These are phyloP conservation scores for Xylaria acuta DNA, from an alignment of 495 filamentous ascomycete genomes.

Conservation along the genomic window DNA sequence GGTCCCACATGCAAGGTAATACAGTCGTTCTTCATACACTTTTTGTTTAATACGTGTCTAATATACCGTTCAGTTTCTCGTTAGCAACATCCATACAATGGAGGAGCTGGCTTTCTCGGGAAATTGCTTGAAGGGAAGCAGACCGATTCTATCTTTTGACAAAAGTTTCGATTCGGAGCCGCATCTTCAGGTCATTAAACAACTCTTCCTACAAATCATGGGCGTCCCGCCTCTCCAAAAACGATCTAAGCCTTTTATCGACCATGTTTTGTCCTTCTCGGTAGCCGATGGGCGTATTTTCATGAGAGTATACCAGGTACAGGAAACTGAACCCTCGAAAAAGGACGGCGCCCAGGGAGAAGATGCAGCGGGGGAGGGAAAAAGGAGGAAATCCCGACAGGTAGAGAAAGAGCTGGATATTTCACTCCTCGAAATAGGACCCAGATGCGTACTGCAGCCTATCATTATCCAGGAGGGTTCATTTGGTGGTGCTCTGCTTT, in stretches of 20 bases:
- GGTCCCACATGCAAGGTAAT: constrained; percentile 68
- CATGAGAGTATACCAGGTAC: constrained; percentile 93
- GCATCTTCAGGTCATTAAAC: constrained; percentile 75
- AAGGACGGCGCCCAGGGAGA: constrained; percentile 43
- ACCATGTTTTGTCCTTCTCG: constrained; percentile 93
- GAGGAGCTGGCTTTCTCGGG: constrained; percentile 91
- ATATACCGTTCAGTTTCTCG: constrained; percentile 22
- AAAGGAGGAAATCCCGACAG: constrained; percentile 37
- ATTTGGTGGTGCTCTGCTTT: constrained; percentile 96
- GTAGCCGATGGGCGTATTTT: constrained; percentile 95
- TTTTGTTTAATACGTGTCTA: not conserved
- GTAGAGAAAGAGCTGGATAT: constrained; percentile 72
- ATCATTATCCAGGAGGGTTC: constrained; percentile 95
- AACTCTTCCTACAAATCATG: constrained; percentile 90
- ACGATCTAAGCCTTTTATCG: constrained; percentile 93
- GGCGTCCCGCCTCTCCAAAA: constrained; percentile 87
- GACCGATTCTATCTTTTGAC: constrained; percentile 96
- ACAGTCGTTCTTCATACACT: not conserved
- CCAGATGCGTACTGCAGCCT: constrained; percentile 91
- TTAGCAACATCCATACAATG: constrained; percentile 59
- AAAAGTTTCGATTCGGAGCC: constrained; percentile 77
- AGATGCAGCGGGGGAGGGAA: constrained; percentile 36
- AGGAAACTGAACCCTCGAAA: constrained; percentile 68
- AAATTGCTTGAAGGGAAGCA: constrained; percentile 92
- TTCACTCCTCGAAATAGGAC: constrained; percentile 90